Conservation (phyloP, 2,329 filamentous ascomycete species). For the Rosellinia necatrix region DNA sequence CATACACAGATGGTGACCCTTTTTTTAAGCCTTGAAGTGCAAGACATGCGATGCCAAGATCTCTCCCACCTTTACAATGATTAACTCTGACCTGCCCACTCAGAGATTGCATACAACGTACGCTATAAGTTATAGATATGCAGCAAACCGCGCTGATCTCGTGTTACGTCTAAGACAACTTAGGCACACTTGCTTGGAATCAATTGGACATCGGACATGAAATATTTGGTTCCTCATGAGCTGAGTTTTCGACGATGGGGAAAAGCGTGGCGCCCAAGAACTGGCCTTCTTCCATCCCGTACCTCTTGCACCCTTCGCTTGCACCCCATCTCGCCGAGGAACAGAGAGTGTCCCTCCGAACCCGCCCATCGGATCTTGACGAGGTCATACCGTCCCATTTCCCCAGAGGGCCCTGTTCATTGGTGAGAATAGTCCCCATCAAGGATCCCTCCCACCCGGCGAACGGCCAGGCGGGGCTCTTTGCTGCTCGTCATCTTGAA, state of each 20-base stretch:
- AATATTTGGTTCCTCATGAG: background rate
- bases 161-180: too few species aligned
- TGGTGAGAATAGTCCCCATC: constrained; percentile 61
- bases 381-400: constrained; percentile 42
- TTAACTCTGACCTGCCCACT: too few species aligned
- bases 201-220: background rate
- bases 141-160: too few species aligned
- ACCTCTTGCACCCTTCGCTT: constrained; percentile 56
- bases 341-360: constrained; percentile 49
- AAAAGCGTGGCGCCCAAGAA: constrained; percentile 53
- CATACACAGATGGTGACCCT: too few species aligned
- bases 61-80: too few species aligned
- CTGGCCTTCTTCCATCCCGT: constrained; percentile 60
- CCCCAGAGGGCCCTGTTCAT: constrained; percentile 50
- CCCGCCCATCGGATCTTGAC: constrained; percentile 37
- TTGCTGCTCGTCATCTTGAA: constrained; percentile 57
- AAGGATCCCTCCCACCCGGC: constrained; percentile 58
- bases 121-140: too few species aligned
- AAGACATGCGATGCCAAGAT: too few species aligned
- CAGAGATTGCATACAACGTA: too few species aligned
- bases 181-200: too few species aligned
- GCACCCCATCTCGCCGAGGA: constrained; percentile 49
- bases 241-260: constrained; percentile 30
- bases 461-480: constrained; percentile 62
- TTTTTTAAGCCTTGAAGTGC: too few species aligned